These are phyloP conservation scores for Citropsis articulata DNA, from an alignment of 345 rosid genomes.

Conservation along the genomic window DNA sequence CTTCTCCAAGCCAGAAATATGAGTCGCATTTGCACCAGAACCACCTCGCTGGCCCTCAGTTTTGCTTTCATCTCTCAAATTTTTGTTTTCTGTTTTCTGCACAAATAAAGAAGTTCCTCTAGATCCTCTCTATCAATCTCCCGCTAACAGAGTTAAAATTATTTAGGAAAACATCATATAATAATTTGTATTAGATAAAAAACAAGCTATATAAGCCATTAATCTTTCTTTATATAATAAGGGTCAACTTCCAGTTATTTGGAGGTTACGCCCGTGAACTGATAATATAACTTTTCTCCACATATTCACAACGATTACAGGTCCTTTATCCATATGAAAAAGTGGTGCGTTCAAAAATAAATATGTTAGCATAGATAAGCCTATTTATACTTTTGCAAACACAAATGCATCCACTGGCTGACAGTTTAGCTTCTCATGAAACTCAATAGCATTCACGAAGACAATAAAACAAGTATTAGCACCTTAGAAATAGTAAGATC, in stretches of 20 bases:
- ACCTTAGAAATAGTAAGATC: constrained; percentile 43
- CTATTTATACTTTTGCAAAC: background rate
- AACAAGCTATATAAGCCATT: background rate
- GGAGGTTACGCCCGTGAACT: too few species aligned
- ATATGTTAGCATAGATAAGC: background rate
- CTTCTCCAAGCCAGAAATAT: constrained; percentile 26
- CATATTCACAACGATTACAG: too few species aligned
- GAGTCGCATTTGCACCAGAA: constrained; percentile 24
- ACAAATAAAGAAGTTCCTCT: constrained; percentile 29
- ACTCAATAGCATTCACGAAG: background rate
- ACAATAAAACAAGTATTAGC: background rate
- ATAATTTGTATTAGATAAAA: background rate
- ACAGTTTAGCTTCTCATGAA: background rate
- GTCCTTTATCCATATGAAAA: too few species aligned
- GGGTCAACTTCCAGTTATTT: background rate
- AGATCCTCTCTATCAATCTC: constrained; percentile 30
- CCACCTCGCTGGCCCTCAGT: constrained; percentile 20
- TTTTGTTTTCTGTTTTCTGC: constrained; percentile 40
- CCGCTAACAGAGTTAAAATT: constrained; percentile 23
- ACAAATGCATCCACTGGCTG: background rate
- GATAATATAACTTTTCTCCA: too few species aligned
- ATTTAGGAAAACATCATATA: background rate
- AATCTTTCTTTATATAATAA: background rate
- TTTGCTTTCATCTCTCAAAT: constrained; percentile 29
- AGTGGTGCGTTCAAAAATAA: background rate